Evolutionary conservation across 805 yeast genomes (phyloP), one percentile per base, ranked within the genome.

Genomic region (Zygoascus biomembranicola): DNA sequence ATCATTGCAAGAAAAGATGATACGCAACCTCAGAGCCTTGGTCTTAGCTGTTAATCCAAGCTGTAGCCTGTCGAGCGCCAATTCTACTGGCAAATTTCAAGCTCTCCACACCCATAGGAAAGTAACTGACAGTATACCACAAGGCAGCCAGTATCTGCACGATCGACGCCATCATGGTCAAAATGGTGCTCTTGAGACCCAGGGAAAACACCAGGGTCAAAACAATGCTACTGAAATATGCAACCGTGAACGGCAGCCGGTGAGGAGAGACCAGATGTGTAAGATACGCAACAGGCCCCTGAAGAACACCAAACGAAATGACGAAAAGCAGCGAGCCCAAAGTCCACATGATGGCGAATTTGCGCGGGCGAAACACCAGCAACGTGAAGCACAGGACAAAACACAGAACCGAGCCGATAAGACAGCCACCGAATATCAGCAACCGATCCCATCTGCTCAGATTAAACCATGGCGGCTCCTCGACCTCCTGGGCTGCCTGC

Each of bases 101-200:
- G 1, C 95, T 85, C 56, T 86, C 85, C 1, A 92, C 87, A 11
- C 99, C 99, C 72, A 90, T 86, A 13, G 99, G 99, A 77, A 94
- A 92, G 69, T 94, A 94, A 63, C 96, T 87, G 43, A 92, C 76
- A 0, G 94, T 84, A 67, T 94, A 94, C 75, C 90, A 90, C 5
- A 89, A 63, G n/a, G 94, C 90, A 1, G 97, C 92, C 53, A 94
- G 69, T 8, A 90, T 73, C 68, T 94, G 97, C 10, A 87, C 68
- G 1, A 85, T 68, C 44, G 94, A 85, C 32, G 89, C 81, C 11
- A 89, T 64, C 10, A 94, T 69, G 0, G 98, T 89, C 50, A 90
- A 70, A 6, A 94, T 63, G 0, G 96, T 82, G 52, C 86, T 81
- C 61, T 82, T 85, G 61, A 83, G 65, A 31, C 84, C 73, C 5